Evolutionary conservation across 2,329 filamentous ascomycete genomes (phyloP).

Genomic region (Cladosporium colombiae): DNA sequence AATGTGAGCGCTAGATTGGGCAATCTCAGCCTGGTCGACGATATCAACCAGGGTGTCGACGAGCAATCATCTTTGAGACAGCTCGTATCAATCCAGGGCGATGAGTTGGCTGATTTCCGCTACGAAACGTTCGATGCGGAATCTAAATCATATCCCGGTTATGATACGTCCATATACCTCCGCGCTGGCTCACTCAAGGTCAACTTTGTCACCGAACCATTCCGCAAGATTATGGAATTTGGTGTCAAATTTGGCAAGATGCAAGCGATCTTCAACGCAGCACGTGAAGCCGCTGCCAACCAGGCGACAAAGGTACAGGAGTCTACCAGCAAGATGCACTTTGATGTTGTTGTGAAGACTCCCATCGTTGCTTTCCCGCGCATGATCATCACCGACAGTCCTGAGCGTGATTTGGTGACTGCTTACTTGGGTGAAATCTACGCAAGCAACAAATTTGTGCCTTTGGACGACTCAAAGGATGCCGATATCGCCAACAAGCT

Average conservation of each 20-base stretch:
- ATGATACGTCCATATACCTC: conserved; percentile 87
- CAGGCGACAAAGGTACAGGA: conserved; percentile 94
- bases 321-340: conserved; percentile 85
- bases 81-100: conserved; percentile 90
- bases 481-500: conserved; percentile 84
- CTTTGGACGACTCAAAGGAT: conserved; percentile 73
- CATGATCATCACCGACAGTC: conserved; percentile 67
- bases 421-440: conserved; percentile 98
- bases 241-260: conserved; percentile 99
- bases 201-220: conserved; percentile 95
- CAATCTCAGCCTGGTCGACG: conserved; percentile 84
- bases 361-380: conserved; percentile 95
- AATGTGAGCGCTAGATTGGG: conserved; percentile 83
- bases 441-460: conserved; percentile 87
- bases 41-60: conserved; percentile 87
- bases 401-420: conserved; percentile 78
- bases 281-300: conserved; percentile 87
- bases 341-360: conserved; percentile 89
- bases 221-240: conserved; percentile 97
- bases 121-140: conserved; percentile 91
- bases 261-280: conserved; percentile 98
- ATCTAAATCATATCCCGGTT: conserved; percentile 81
- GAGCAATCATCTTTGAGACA: conserved; percentile 79
- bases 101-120: conserved; percentile 93
- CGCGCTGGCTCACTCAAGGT: conserved; percentile 93